Conservation (phyloP, 2,329 filamentous ascomycete species). For the Hawksworthiomyces lignivorus region DNA sequence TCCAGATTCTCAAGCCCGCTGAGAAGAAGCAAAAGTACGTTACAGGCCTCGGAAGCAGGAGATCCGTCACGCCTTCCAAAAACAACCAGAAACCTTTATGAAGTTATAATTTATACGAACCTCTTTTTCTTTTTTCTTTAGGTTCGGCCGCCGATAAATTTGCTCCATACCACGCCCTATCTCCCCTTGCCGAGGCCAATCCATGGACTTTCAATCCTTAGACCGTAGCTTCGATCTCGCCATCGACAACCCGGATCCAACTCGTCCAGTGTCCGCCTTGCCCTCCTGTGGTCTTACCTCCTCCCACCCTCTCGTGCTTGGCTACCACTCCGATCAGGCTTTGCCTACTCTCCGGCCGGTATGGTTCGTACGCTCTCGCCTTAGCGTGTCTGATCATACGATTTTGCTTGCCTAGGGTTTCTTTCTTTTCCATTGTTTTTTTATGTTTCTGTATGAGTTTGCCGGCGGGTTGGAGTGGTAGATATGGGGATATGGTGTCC, state of each 20-base stretch:
- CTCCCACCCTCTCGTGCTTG: too few relatives aligned
- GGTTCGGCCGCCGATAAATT: conserved; percentile 89
- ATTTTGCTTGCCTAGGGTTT: neutral
- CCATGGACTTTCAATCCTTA: too few relatives aligned
- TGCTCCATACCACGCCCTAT: neutral
- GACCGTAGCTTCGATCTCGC: too few relatives aligned
- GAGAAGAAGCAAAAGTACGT: conserved; percentile 99
- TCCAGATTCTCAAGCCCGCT: conserved; percentile 92
- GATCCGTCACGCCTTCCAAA: conserved; percentile 58
- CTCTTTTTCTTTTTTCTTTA: conserved; percentile 58
- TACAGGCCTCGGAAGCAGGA: conserved; percentile 62
- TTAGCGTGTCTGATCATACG: too few relatives aligned
- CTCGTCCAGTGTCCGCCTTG: too few relatives aligned
- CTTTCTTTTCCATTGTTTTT: conserved; percentile 1
- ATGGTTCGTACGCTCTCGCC: too few relatives aligned
- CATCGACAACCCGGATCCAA: too few relatives aligned
- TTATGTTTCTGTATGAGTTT: neutral
- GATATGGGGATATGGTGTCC: too few relatives aligned
- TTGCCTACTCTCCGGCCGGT: neutral
- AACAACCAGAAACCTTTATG: conserved; percentile 51
- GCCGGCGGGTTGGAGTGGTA: conserved; percentile 3
- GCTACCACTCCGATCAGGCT: too few relatives aligned
- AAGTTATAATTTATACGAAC: conserved; percentile 63
- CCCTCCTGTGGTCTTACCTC: too few relatives aligned
- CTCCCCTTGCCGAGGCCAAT: neutral